Evolutionary conservation across 108 stramenopile species (phyloP).

Genomic region (Phaeodactylum tricornutum): DNA sequence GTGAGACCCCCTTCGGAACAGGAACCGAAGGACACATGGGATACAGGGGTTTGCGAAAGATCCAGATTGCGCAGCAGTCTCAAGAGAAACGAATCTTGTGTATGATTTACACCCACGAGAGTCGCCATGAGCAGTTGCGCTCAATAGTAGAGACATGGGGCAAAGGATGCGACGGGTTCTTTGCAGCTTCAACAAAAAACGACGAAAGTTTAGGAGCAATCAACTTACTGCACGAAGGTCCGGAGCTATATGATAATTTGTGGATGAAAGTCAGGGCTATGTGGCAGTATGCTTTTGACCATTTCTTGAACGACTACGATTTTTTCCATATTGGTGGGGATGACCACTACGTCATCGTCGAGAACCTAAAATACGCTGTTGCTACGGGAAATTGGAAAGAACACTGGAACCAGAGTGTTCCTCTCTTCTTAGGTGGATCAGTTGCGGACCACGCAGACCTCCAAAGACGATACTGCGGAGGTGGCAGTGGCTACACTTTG

Average conservation of each 20-base stretch:
- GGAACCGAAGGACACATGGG: slow-evolving; percentile 43
- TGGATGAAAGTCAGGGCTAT: slow-evolving; percentile 36
- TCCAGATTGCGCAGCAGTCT: slow-evolving; percentile 59
- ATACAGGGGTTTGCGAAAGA: slow-evolving; percentile 54
- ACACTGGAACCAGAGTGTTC: not conserved
- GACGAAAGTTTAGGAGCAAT: slow-evolving; percentile 33
- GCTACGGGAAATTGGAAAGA: slow-evolving; percentile 29
- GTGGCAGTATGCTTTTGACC: slow-evolving; percentile 75
- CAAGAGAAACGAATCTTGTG: slow-evolving; percentile 54
- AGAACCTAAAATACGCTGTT: slow-evolving; percentile 74
- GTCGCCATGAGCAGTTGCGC: slow-evolving; percentile 13
- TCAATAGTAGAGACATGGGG: slow-evolving; percentile 52
- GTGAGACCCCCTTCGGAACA: too few species aligned
- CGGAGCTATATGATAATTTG: slow-evolving; percentile 26
- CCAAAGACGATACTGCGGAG: slow-evolving; percentile 80
- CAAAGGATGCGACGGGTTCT: slow-evolving; percentile 58
- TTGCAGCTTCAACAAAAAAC: slow-evolving; percentile 39
- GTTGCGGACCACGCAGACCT: too few species aligned
- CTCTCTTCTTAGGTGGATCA: slow-evolving; percentile 14
- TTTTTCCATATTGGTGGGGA: slow-evolving; percentile 90
- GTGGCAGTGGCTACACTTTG: slow-evolving; percentile 84
- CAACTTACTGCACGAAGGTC: slow-evolving; percentile 38
- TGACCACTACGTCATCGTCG: slow-evolving; percentile 81
- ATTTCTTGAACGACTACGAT: slow-evolving; percentile 83
- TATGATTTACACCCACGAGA: slow-evolving; percentile 67